Evolutionary conservation across 139 green algal genomes (phyloP).

Genomic region (Eudorina sp.): DNA sequence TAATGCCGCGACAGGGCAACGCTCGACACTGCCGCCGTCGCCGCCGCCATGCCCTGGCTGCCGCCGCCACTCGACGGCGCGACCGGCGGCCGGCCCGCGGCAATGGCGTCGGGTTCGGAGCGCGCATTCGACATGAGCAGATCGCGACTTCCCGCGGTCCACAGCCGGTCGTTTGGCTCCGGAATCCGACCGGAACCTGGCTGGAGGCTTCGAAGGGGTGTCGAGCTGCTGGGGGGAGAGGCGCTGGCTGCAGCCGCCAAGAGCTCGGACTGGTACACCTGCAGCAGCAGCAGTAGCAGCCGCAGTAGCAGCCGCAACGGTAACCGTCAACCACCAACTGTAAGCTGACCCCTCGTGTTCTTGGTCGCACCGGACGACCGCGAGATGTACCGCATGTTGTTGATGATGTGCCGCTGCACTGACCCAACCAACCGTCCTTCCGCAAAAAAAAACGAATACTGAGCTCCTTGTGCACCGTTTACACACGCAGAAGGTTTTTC

Average conservation of each 20-base stretch:
- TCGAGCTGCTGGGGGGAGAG: background rate
- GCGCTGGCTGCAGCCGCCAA: slow-evolving; percentile 20
- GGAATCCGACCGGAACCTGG: no score
- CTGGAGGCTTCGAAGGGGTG: background rate
- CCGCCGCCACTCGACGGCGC: no score
- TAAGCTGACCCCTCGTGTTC: no score
- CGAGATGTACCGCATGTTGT: no score
- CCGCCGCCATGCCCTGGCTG: background rate
- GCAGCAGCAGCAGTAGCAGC: no score
- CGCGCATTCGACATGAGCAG: background rate
- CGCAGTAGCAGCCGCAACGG: no score
- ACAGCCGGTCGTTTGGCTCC: background rate
- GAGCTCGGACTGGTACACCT: slow-evolving; percentile 42
- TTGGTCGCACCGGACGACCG: no score
- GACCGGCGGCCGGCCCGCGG: no score
- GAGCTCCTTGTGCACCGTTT: no score
- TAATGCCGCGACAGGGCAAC: background rate
- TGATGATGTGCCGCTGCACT: no score
- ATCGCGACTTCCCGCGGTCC: background rate
- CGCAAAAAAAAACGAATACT: background rate
- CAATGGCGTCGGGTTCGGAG: background rate
- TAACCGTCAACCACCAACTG: no score
- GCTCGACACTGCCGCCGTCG: background rate
- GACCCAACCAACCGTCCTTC: background rate
- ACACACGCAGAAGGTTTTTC: no score